Base-by-base conservation (phyloP, 495 filamentous ascomycete genomes). In the Cenococcum geophilum region DNA sequence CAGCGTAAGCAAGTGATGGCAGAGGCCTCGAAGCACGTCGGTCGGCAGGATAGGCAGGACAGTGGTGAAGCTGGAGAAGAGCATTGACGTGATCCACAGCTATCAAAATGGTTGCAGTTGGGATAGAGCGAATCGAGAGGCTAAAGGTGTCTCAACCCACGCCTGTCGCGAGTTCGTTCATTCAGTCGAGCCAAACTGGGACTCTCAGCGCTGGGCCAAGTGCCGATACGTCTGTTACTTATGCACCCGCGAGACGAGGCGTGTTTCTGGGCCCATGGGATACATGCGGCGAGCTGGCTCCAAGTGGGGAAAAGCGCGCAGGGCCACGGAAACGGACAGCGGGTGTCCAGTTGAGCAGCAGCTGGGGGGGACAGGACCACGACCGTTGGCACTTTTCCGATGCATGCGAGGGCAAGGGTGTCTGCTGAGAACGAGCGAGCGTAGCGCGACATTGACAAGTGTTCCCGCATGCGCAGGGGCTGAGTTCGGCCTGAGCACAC, bases 401-500 rank as follows among this genome's bases (percentile, higher is more conserved):
- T 52, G 49, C 49, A 52, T 52, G 49, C 49, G 25, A 23, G 49
- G 22, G 48, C 49, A 25, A 25, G 49, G 49, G 14, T 52, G 23
- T 0, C 11, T 22, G 5, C 4, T 32, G 49, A 16, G 49, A 52
- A 45, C 23, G 49, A 25, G 49, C 49, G 25, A 52, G 49, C 0
- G 9, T 23, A 32, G 49, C 49, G 25, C 49, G 21, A 23, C 14
- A 25, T 52, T 32, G 49, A 23, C 21, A 23, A 32, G 49, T 32
- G 49, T 52, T 52, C 20, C 21, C 49, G 10, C 21, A 23, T 52
- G 23, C 49, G 49, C 49, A 52, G 21, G 49, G 25, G 49, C 45
- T 49, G 45, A 49, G 45, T 22, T 22, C 8, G 18, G 45, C 45
- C 9, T 6, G 27, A 32, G 27, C 27, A 32, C 3, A 14, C 14